Base-by-base conservation (phyloP, 1,284 basidiomycete genomes). In the Leccinum huronense region DNA sequence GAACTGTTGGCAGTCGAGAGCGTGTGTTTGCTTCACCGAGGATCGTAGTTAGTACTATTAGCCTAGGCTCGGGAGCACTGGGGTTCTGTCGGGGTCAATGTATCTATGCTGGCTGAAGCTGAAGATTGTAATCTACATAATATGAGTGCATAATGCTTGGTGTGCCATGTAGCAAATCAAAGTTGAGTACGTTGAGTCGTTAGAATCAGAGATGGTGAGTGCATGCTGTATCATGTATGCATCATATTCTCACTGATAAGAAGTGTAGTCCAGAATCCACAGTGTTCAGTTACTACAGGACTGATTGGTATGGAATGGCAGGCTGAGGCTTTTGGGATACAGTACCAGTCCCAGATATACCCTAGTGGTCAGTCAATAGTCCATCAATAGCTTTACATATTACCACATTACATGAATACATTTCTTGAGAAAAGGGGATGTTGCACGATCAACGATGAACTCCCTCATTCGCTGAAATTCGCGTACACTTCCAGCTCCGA, bases 21-120 rank as follows among this genome's bases (percentile, higher is more conserved):
- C 4, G 65, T 68, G 13, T 74, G 71, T 66, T n/a, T 72, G 57
- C 6, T 72, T 8, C 72, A 72, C 57, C 63, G 68, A 16, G 63
- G 59, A n/a, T 64, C 58, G 40, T 73, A 64, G 58, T 40, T 16
- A 7, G 14, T 34, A 34, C 11, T n/a, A n/a, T n/a, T 34, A 34
- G 34, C 34, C 0, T 40, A 42, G 16, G 16, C 5, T 45, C 9
- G 9, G 42, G n/a, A 10, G 40, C 5, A 45, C 8, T 42, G 40
- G 3, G 40, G 40, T n/a, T 42, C 16, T 16, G 9, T 42, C n/a
- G 9, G n/a, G 42, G 19, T 45, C 2, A 5, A 45, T 42, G 42
- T 19, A 45, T 45, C 8, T 40, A 16, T 40, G 40, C 5, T 42
- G 16, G n/a, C n/a, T n/a, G n/a, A n/a, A n/a, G 40, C 16, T n/a